These are phyloP conservation scores for Fusarium sp. DNA, from an alignment of 2,329 filamentous ascomycete species.

Conservation along the genomic window DNA sequence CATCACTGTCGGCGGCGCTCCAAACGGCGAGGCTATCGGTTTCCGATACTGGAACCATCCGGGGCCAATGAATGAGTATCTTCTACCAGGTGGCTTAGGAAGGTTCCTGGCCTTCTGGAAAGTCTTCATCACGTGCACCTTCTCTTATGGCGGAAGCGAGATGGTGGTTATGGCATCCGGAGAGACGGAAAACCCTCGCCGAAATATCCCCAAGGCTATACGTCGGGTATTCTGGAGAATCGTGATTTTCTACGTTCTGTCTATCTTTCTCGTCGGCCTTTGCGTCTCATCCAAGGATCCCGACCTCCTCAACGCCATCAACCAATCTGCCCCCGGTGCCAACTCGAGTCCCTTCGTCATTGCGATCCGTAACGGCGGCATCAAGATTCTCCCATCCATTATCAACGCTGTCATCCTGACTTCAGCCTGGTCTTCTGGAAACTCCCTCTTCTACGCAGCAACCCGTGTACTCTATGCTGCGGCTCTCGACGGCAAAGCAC, in stretches of 20 bases:
- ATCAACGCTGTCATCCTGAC: slow-evolving; percentile 80
- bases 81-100: slow-evolving; percentile 63
- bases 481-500: slow-evolving; percentile 74
- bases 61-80: slow-evolving; percentile 64
- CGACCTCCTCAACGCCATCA: slow-evolving; percentile 70
- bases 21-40: slow-evolving; percentile 62
- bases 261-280: slow-evolving; percentile 72
- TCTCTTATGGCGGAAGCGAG: slow-evolving; percentile 75
- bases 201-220: slow-evolving; percentile 64
- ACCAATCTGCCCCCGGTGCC: slow-evolving; percentile 61
- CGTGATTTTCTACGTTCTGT: slow-evolving; percentile 74
- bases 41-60: slow-evolving; percentile 58
- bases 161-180: slow-evolving; percentile 72
- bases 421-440: slow-evolving; percentile 74
- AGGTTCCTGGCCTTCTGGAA: slow-evolving; percentile 73
- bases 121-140: slow-evolving; percentile 70
- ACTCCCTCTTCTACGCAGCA: slow-evolving; percentile 75
- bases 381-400: slow-evolving; percentile 73
- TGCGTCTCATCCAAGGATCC: slow-evolving; percentile 76
- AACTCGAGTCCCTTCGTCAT: slow-evolving; percentile 72
- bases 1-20: slow-evolving; percentile 69
- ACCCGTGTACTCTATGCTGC: slow-evolving; percentile 80
- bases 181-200: slow-evolving; percentile 13
- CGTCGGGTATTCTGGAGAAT: slow-evolving; percentile 74
- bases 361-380: slow-evolving; percentile 77